Evolutionary conservation across 2,329 filamentous ascomycete species (phyloP), one percentile per base, ranked within the genome.

Genomic region (Scleromitrula shiraiana): DNA sequence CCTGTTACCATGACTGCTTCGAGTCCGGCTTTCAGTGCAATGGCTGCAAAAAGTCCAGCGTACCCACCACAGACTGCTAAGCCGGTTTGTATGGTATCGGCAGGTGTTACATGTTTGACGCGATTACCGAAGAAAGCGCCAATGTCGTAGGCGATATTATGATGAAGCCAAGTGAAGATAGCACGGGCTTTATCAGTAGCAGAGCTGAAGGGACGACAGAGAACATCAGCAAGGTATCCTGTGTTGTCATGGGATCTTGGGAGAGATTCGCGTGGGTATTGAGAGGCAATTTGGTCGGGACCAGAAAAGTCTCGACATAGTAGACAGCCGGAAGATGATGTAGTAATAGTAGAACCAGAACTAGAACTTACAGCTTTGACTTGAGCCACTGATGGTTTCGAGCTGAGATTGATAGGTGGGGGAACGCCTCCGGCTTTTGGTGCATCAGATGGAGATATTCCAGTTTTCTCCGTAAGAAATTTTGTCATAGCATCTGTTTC

Each of bases 161-260:
- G 83, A 67, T 97, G 91, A 33, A 90, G 80, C 93, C 93, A 98
- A 1, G 86, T 88, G 64, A 97, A 97, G 51, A 98, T 87, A 2
- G 82, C 88, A 23, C 93, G 78, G 2, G 93, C 91, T 69, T 96
- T 96, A 66, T 97, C 91, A 0, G 91, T 95, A 1, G 72, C 69
- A 0, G 88, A 95, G 1, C 80, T 68, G 62, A 97, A 96, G 0
- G 85, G 84, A 4, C 75, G 72, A 49, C 88, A 95, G 17, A 97
- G 76, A 43, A 85, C 78, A 43, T 78, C 76, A 0, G 90, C 89
- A 20, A 98, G 74, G 69, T 86, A 86, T 17, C 76, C 78, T 3
- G 93, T 71, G 0, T 84, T 81, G 37, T 80, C 75, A 14, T 71
- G 67, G 5, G 53, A 58, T 15, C 72, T 69, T 4, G 88, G 88